Percentiles rank a stretch among this genome's conserved stretches.
Conservation (phyloP, 345 rosid species). For the Mercurialis annua region DNA sequence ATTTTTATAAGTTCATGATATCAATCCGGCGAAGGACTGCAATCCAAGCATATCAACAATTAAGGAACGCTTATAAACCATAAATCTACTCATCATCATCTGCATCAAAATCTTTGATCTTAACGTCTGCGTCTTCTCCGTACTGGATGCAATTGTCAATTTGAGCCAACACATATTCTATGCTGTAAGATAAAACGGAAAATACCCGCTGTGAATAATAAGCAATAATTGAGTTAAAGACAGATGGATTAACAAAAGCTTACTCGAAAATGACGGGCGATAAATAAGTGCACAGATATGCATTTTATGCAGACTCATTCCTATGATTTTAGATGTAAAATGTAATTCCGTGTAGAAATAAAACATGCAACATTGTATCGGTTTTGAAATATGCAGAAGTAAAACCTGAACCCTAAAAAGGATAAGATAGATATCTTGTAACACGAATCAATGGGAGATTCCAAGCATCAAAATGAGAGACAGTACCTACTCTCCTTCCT, state of each 20-base stretch:
- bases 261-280: not conserved
- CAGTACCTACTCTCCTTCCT: slow-evolving; percentile 70
- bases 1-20: not conserved
- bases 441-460: not conserved
- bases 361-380: not conserved
- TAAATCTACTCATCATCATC: slow-evolving; percentile 47
- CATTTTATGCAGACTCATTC: not conserved
- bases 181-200: slow-evolving; percentile 37
- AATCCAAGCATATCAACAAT: not conserved
- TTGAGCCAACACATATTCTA: slow-evolving; percentile 65
- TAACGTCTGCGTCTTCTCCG: slow-evolving; percentile 95
- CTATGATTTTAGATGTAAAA: not conserved
- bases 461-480: not conserved
- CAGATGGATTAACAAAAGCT: not conserved
- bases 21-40: not conserved
- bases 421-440: not conserved
- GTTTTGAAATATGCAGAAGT: not conserved
- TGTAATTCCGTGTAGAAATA: not conserved
- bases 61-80: not conserved
- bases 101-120: slow-evolving; percentile 69
- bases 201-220: not conserved
- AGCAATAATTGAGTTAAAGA: not conserved
- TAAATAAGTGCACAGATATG: not conserved
- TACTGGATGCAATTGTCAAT: slow-evolving; percentile 79
- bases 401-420: not conserved